Percentiles rank a stretch among this genome's conserved stretches.
phyloP scores from a whole-genome alignment of 768 basidiomycete species.

The Amanita subjunquillea region DNA sequence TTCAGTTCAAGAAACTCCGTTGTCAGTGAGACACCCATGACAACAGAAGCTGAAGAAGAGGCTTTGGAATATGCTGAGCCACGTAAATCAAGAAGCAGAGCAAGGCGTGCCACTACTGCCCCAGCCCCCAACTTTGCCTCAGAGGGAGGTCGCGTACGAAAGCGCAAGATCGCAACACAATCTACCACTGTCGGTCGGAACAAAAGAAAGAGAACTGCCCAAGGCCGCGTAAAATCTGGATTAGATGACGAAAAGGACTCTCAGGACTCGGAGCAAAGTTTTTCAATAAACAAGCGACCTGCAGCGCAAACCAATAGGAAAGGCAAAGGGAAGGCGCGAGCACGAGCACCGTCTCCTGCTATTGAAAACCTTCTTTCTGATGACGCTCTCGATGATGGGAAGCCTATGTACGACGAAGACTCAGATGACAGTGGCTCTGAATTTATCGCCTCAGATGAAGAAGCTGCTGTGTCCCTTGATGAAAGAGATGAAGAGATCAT shows the following conservation, averaged over 20 bases:
- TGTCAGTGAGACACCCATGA: constrained; percentile 21
- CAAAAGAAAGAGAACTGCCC: constrained; percentile 13
- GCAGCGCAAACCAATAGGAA: constrained; percentile 23
- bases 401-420: constrained; percentile 23
- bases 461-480: constrained; percentile 20
- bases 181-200: constrained; percentile 19
- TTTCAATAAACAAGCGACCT: neutral
- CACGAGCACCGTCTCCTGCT: constrained; percentile 11
- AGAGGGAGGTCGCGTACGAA: constrained; percentile 15
- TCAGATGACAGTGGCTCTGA: constrained; percentile 54
- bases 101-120: constrained; percentile 17
- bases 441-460: constrained; percentile 34
- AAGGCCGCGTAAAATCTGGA: constrained; percentile 12
- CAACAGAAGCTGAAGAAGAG: constrained; percentile 17
- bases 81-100: constrained; percentile 7
- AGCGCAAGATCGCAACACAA: constrained; percentile 26
- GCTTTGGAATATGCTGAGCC: constrained; percentile 12
- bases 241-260: neutral
- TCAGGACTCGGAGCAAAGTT: neutral
- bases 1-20: constrained; percentile 38
- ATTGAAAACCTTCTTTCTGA: constrained; percentile 18
- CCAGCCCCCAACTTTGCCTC: constrained; percentile 13
- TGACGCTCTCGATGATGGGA: constrained; percentile 10
- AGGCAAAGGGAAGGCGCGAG: constrained; percentile 22
- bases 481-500: constrained; percentile 41